Percentiles rank a stretch among this genome's conserved stretches.
Evolutionary conservation across 2,329 filamentous ascomycete genomes (phyloP).

Genomic region (Aspergillus quadricinctus): DNA sequence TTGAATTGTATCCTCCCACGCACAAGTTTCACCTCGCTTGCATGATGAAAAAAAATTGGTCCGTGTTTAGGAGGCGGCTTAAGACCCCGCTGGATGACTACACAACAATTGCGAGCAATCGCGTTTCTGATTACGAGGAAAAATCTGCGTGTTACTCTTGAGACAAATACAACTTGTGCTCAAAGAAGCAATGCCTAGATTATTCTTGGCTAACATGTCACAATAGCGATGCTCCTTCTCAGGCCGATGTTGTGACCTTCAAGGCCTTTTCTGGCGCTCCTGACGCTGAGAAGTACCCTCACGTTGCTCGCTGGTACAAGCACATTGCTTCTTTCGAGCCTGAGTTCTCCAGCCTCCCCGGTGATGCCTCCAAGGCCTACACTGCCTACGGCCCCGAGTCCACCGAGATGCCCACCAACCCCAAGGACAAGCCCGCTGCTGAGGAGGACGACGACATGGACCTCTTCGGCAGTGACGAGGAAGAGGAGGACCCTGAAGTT

Average conservation of each 20-base stretch:
- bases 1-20: background rate
- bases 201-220: constrained; percentile 10
- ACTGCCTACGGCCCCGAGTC: constrained; percentile 87
- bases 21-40: constrained; percentile 23
- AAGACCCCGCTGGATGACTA: constrained; percentile 85
- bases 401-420: constrained; percentile 73
- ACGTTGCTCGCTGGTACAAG: constrained; percentile 98
- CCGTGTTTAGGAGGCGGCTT: constrained; percentile 93
- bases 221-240: constrained; percentile 64
- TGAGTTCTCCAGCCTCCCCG: constrained; percentile 85
- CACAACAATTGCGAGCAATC: constrained; percentile 65
- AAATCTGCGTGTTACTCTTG: constrained; percentile 8
- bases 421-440: constrained; percentile 73
- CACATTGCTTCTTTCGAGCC: constrained; percentile 90
- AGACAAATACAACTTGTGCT: constrained; percentile 6
- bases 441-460: constrained; percentile 84
- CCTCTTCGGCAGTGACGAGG: constrained; percentile 87
- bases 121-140: constrained; percentile 63
- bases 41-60: constrained; percentile 85
- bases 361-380: constrained; percentile 84
- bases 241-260: constrained; percentile 95
- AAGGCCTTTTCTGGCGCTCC: constrained; percentile 78
- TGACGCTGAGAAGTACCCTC: constrained; percentile 79
- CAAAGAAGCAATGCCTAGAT: constrained; percentile 1
- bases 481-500: constrained; percentile 90